Base-by-base conservation (phyloP, 257 asterid genomes). In the Oldenlandia corymbosa region DNA sequence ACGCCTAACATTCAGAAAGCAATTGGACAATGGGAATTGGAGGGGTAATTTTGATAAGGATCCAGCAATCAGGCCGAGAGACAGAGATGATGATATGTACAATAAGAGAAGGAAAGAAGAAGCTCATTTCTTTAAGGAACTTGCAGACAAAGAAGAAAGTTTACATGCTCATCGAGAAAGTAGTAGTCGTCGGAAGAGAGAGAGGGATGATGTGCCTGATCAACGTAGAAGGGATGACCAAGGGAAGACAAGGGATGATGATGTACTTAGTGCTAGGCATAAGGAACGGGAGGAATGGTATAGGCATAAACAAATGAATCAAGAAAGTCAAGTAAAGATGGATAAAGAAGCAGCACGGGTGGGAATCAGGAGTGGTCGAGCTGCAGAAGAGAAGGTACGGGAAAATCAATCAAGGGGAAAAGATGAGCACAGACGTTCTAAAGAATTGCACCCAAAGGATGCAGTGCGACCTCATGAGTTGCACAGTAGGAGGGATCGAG, bases 281-380 rank as follows among this genome's bases (percentile, higher is more conserved):
- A 91, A 84, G 81, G 95, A 86, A 41, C 89, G 86, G 68, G 96
- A 85, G 68, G 98, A 88, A 57, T 83, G 98, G 92, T 78, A 85
- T 70, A 85, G 92, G 76, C 68, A 57, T 69, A 89, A 87, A 73
- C 87, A 76, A 54, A 55, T 79, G 32, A 85, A 65, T 72, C 95
- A 85, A 78, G 95, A 91, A 50, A 59, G 70, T 68, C 66, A 68
- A 34, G 67, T 82, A 5, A 86, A 86, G 85, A 80, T 87, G 80
- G 95, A 83, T 57, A 86, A 91, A 77, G 95, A 82, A 74, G 96
- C 84, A 71, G 68, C 73, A 30, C 81, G 83, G 63, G 73, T 83
- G 21, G 81, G 68, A 42, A 59, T 71, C 78, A 83, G 95, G 69
- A 78, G 83, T 72, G 85, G 80, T 14, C 85, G 91, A 67, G 73